Percentiles rank a stretch among this genome's conserved stretches.
These are phyloP conservation scores for Holtermannia corniformis DNA, from an alignment of 768 basidiomycete genomes.

Conservation along the genomic window DNA sequence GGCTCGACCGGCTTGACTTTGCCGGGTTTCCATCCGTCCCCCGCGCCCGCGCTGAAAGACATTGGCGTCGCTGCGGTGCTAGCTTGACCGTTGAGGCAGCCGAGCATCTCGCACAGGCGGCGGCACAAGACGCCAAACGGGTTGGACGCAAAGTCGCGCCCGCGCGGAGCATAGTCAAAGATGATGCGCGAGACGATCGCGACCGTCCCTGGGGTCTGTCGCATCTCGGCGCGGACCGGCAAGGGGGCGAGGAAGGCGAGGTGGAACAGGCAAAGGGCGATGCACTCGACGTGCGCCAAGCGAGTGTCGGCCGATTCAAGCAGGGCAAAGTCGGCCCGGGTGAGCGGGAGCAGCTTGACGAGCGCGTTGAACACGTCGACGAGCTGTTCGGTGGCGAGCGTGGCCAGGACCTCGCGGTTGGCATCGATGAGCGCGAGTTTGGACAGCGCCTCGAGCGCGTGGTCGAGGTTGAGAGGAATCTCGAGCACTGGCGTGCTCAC, in stretches of 20 bases:
- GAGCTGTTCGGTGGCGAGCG: conserved; percentile 53
- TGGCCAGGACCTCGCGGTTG: conserved; percentile 64
- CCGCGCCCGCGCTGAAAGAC: conserved; percentile 18
- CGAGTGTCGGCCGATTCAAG: conserved; percentile 50
- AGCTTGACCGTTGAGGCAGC: conserved; percentile 30
- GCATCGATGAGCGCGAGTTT: conserved; percentile 63
- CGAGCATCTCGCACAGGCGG: conserved; percentile 39
- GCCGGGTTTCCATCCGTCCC: conserved; percentile 21
- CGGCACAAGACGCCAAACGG: conserved; percentile 35
- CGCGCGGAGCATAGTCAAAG: conserved; percentile 10
- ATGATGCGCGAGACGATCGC: conserved; percentile 50
- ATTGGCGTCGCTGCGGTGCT: conserved; percentile 9
- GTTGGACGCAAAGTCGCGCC: conserved; percentile 12
- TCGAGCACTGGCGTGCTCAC: conserved; percentile 47
- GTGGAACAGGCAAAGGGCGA: conserved; percentile 72
- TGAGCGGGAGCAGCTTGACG: conserved; percentile 72
- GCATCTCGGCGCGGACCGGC: conserved; percentile 60
- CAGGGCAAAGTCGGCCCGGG: conserved; percentile 57
- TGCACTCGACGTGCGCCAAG: conserved; percentile 70
- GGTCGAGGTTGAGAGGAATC: conserved; percentile 42
- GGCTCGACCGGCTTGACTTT: conserved; percentile 13
- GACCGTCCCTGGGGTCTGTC: conserved; percentile 58
- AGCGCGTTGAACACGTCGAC: conserved; percentile 59
- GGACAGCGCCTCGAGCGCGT: conserved; percentile 76
- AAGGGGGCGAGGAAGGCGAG: conserved; percentile 74